phyloP scores from a whole-genome alignment of 352 stramenopile species.

The Phytophthora capsici region DNA sequence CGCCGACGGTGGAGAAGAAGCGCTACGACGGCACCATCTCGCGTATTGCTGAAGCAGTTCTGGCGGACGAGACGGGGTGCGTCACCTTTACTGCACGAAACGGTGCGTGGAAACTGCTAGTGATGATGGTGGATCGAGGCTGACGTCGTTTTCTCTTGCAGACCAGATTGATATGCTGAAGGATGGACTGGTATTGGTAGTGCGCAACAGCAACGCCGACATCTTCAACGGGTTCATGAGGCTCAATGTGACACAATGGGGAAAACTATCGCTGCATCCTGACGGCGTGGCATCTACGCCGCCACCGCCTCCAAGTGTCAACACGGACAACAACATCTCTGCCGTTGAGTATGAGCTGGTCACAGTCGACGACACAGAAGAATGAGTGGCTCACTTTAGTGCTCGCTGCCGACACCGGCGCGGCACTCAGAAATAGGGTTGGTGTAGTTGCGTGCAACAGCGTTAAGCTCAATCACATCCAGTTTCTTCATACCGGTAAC shows the following conservation, averaged over 20 bases:
- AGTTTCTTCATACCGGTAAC: conserved; percentile 21
- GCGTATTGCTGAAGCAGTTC: conserved; percentile 76
- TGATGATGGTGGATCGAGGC: neutral
- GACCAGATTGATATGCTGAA: conserved; percentile 81
- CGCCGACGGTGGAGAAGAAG: conserved; percentile 65
- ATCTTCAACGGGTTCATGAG: conserved; percentile 89
- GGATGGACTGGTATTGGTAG: conserved; percentile 61
- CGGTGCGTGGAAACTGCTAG: conserved; percentile 36
- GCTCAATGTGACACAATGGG: conserved; percentile 87
- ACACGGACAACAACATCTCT: conserved; percentile 80
- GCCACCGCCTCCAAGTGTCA: conserved; percentile 45
- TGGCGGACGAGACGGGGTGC: conserved; percentile 85
- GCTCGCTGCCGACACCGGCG: conserved; percentile 11
- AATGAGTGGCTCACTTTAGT: conserved; percentile 33
- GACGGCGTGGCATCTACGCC: conserved; percentile 81
- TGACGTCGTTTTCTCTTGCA: conserved; percentile 29
- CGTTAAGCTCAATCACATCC: conserved; percentile 21
- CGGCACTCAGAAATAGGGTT: conserved; percentile 24
- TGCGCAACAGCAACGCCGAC: conserved; percentile 85
- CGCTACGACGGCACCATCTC: conserved; percentile 70
- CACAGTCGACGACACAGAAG: conserved; percentile 67
- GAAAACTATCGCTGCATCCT: conserved; percentile 75
- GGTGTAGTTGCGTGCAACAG: conserved; percentile 37
- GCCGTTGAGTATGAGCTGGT: conserved; percentile 87
- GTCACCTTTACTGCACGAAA: conserved; percentile 85